Evolutionary conservation across 768 basidiomycete species (phyloP).

Genomic region (Tricholoma hemisulphureum): DNA sequence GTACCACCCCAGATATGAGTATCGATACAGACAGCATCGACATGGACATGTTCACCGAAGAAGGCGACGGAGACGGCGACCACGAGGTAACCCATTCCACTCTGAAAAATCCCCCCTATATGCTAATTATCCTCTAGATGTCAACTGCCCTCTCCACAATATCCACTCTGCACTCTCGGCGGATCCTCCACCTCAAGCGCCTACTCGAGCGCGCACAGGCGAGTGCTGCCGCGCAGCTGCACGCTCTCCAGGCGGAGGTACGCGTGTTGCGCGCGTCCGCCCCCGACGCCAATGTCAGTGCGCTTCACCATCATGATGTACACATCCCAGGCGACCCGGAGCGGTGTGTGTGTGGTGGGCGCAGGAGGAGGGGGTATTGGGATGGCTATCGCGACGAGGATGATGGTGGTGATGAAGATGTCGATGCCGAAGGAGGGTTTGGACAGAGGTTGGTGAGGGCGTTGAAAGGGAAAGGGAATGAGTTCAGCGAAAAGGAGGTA

Average conservation of each 20-base stretch:
- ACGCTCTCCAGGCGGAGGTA: slow-evolving; percentile 82
- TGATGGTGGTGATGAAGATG: slow-evolving; percentile 46
- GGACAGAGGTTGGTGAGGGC: slow-evolving; percentile 35
- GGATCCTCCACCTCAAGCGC: slow-evolving; percentile 73
- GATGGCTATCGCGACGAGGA: slow-evolving; percentile 58
- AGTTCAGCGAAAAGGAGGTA: slow-evolving; percentile 70
- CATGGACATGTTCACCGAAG: slow-evolving; percentile 72
- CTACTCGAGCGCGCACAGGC: slow-evolving; percentile 80
- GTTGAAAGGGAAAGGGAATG: slow-evolving; percentile 52
- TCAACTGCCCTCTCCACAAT: slow-evolving; percentile 37
- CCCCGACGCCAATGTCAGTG: slow-evolving; percentile 20
- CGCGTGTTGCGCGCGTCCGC: slow-evolving; percentile 58
- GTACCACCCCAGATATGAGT: not conserved
- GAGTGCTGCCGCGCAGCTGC: slow-evolving; percentile 75
- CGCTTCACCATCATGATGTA: slow-evolving; percentile 18
- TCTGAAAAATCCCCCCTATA: not conserved
- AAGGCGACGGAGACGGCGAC: slow-evolving; percentile 57
- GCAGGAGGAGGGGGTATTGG: slow-evolving; percentile 68
- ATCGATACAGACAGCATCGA: slow-evolving; percentile 48
- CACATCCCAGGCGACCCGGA: slow-evolving; percentile 24
- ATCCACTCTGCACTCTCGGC: slow-evolving; percentile 45
- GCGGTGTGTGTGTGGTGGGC: slow-evolving; percentile 57
- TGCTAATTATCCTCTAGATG: slow-evolving; percentile 29
- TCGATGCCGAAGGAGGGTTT: slow-evolving; percentile 36
- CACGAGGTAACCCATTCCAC: slow-evolving; percentile 61